These are phyloP conservation scores for Scedosporium apiospermum DNA, from an alignment of 2,329 filamentous ascomycete species.

Conservation along the genomic window DNA sequence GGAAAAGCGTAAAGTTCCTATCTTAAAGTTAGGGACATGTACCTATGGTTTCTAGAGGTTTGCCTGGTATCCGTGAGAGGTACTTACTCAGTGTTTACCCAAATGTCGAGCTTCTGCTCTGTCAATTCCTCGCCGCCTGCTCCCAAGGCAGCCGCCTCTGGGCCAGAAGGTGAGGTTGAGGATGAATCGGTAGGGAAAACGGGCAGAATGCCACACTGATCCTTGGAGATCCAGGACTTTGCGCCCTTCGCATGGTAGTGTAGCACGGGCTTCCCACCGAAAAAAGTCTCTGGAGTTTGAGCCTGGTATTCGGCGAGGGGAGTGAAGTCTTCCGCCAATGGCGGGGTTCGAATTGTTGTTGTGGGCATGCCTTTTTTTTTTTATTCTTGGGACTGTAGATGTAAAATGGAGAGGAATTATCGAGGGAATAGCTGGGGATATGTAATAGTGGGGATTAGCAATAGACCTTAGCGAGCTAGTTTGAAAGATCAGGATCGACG, in stretches of 20 bases:
- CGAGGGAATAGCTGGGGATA: not conserved
- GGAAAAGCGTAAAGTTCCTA: constrained; percentile 52
- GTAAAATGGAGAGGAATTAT: constrained; percentile 7
- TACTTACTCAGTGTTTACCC: constrained; percentile 48
- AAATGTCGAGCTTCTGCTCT: constrained; percentile 44
- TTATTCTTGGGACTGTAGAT: not conserved
- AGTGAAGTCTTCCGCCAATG: constrained; percentile 49
- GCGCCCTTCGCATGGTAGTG: constrained; percentile 51
- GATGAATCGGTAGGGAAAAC: constrained; percentile 37
- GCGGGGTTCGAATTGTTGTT: constrained; percentile 28
- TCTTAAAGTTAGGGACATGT: constrained; percentile 1
- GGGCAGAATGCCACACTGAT: constrained; percentile 44
- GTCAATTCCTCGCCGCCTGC: constrained; percentile 25
- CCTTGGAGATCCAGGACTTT: constrained; percentile 46
- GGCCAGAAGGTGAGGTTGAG: constrained; percentile 19
- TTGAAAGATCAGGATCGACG: not conserved
- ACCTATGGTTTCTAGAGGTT: too few species aligned
- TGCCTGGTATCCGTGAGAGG: not conserved
- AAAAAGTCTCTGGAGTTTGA: constrained; percentile 64
- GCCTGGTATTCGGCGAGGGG: constrained; percentile 59
- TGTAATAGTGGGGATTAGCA: not conserved
- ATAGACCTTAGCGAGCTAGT: not conserved
- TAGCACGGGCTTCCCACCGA: constrained; percentile 60
- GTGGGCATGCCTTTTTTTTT: not conserved
- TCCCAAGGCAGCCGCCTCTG: constrained; percentile 22